Percentiles rank a stretch among this genome's conserved stretches.
phyloP scores from a whole-genome alignment of 1,284 basidiomycete species.

The Amylostereum chailletii region DNA sequence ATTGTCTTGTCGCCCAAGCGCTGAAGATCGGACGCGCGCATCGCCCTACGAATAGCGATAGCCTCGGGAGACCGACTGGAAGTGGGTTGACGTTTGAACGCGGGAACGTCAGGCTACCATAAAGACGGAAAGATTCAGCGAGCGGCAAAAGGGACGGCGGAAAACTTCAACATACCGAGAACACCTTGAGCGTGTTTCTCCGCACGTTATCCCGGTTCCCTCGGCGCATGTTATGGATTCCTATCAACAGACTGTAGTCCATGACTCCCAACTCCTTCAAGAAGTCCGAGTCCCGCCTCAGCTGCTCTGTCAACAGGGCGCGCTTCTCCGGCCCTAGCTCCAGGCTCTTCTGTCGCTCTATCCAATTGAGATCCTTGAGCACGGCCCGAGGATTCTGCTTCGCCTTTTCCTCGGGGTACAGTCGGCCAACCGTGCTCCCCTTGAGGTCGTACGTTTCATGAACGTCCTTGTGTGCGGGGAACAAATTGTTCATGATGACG shows the following conservation, averaged over 20 bases:
- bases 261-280: slow-evolving; percentile 82
- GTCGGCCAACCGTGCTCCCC: slow-evolving; percentile 85
- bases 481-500: slow-evolving; percentile 99
- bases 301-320: slow-evolving; percentile 83
- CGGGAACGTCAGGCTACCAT: slow-evolving; percentile 54
- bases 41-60: slow-evolving; percentile 76
- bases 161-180: slow-evolving; percentile 57
- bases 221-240: slow-evolving; percentile 86
- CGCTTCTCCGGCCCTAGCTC: slow-evolving; percentile 93
- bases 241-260: slow-evolving; percentile 95
- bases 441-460: slow-evolving; percentile 99
- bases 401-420: slow-evolving; percentile 84
- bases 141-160: slow-evolving; percentile 1
- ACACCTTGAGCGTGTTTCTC: slow-evolving; percentile 84
- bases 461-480: slow-evolving; percentile 94
- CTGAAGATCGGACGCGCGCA: slow-evolving; percentile 79
- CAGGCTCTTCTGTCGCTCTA: slow-evolving; percentile 69
- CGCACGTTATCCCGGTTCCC: slow-evolving; percentile 91
- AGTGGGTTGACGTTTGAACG: slow-evolving; percentile 47
- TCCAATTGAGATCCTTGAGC: slow-evolving; percentile 96
- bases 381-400: slow-evolving; percentile 78
- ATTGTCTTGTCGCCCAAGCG: slow-evolving; percentile 51
- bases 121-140: background rate
- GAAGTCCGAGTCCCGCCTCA: slow-evolving; percentile 81
- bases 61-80: slow-evolving; percentile 62